Evolutionary conservation across 495 filamentous ascomycete genomes (phyloP).

Genomic region (Annulohypoxylon bovei): DNA sequence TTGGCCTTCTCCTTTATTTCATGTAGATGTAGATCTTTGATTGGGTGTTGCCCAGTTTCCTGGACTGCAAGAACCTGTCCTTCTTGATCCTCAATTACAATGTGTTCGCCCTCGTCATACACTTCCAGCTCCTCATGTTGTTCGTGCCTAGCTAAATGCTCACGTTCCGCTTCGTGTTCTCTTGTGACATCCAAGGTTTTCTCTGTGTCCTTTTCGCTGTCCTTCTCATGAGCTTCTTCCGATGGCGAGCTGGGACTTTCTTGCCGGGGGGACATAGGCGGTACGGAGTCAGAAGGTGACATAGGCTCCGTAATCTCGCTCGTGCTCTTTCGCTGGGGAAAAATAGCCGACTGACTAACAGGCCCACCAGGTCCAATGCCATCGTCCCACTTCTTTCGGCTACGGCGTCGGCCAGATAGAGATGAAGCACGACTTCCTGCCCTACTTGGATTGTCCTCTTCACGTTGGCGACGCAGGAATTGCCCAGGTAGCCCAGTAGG

Average conservation of each 20-base stretch:
- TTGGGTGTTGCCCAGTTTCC: conserved; percentile 39
- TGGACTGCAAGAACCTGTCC: conserved; percentile 78
- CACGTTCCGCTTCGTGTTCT: conserved; percentile 44
- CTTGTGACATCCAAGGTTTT: conserved; percentile 26
- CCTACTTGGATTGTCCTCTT: conserved; percentile 72
- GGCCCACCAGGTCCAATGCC: conserved; percentile 86
- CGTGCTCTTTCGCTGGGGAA: conserved; percentile 68
- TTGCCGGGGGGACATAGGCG: conserved; percentile 38
- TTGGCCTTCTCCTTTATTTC: conserved; percentile 38
- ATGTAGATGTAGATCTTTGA: conserved; percentile 12
- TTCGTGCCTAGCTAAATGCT: conserved; percentile 34
- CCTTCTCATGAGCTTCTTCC: conserved; percentile 30
- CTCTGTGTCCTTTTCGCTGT: conserved; percentile 33
- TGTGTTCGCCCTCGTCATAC: conserved; percentile 83
- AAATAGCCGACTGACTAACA: conserved; percentile 89
- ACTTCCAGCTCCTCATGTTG: conserved; percentile 64
- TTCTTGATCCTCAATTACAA: conserved; percentile 86
- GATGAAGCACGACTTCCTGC: conserved; percentile 67
- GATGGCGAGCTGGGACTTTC: conserved; percentile 40
- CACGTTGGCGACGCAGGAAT: conserved; percentile 83
- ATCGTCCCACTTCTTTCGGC: conserved; percentile 73
- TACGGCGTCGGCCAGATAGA: conserved; percentile 68
- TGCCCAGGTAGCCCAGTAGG: conserved; percentile 77
- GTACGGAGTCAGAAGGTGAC: conserved; percentile 37
- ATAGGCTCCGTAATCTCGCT: conserved; percentile 45